Conservation (phyloP, 495 filamentous ascomycete genomes). For the Parmelia sp. region DNA sequence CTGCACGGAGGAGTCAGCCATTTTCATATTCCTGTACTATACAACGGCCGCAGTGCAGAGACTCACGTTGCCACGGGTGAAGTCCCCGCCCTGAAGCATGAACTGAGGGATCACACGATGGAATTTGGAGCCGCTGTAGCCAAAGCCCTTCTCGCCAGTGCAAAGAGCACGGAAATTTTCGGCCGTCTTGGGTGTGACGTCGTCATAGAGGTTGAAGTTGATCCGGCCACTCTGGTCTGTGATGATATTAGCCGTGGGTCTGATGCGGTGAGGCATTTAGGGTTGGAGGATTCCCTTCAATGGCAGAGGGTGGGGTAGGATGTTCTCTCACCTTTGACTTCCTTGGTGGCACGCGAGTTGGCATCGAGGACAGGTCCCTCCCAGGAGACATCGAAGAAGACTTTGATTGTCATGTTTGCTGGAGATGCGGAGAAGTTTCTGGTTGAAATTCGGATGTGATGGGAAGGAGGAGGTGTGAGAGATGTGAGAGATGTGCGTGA, state of each 20-base stretch:
- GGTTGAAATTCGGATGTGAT: conserved; percentile 25
- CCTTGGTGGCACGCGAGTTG: conserved; percentile 48
- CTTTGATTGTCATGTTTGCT: conserved; percentile 60
- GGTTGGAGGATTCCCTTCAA: conserved; percentile 18
- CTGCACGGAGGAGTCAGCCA: conserved; percentile 24
- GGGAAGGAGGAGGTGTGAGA: conserved; percentile 3
- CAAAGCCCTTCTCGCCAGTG: conserved; percentile 81
- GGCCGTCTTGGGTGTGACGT: conserved; percentile 84
- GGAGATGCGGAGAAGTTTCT: conserved; percentile 59
- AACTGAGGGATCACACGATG: conserved; percentile 97
- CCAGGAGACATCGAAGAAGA: conserved; percentile 64
- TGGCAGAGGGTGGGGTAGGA: conserved; percentile 17
- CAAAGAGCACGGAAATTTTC: conserved; percentile 95
- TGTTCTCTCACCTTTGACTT: conserved; percentile 52
- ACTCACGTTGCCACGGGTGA: conserved; percentile 84
- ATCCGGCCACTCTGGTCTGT: conserved; percentile 72
- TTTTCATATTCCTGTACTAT: background rate
- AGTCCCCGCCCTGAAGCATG: conserved; percentile 99
- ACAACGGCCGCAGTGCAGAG: background rate
- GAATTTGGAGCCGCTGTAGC: conserved; percentile 87
- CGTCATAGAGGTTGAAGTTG: conserved; percentile 85
- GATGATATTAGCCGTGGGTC: conserved; percentile 24
- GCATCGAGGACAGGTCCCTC: conserved; percentile 56
- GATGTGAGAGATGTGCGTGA: conserved; percentile 15
- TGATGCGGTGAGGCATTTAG: conserved; percentile 23